phyloP scores from a whole-genome alignment of 192 early-diverging fungal species.

The Chytriomyces hyalinus region DNA sequence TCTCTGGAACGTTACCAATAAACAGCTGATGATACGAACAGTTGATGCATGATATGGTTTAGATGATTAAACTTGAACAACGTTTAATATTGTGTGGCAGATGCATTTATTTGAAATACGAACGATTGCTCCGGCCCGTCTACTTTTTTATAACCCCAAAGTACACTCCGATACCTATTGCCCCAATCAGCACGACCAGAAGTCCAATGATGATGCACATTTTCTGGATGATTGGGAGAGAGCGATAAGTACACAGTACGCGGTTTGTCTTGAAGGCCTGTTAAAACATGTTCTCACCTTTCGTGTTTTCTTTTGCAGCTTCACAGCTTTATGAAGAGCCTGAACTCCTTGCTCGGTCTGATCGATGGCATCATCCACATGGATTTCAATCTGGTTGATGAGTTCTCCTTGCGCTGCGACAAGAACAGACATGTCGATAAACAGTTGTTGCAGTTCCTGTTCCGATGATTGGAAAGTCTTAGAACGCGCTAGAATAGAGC shows the following conservation, averaged over 20 bases:
- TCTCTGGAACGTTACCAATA: neutral
- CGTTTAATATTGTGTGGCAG: neutral
- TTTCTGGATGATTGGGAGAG: conserved; percentile 43
- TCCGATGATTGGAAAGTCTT: conserved; percentile 45
- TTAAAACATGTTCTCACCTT: conserved; percentile 36
- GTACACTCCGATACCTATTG: conserved; percentile 48
- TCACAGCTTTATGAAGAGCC: conserved; percentile 65
- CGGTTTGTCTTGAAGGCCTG: neutral
- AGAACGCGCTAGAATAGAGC: neutral
- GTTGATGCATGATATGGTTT: neutral
- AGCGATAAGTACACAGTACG: neutral
- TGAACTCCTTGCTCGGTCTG: conserved; percentile 67
- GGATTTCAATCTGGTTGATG: conserved; percentile 72
- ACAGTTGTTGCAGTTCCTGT: conserved; percentile 85
- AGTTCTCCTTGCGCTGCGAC: conserved; percentile 77
- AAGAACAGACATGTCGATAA: conserved; percentile 86
- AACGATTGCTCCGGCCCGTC: neutral
- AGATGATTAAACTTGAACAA: neutral
- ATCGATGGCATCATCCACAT: conserved; percentile 64
- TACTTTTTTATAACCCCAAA: conserved; percentile 43
- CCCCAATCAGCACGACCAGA: conserved; percentile 40
- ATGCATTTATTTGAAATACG: neutral
- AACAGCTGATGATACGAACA: neutral
- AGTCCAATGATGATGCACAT: conserved; percentile 64
- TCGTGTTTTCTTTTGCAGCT: conserved; percentile 60